Base-by-base conservation (phyloP, 2,329 filamentous ascomycete species). In the Saccharata proteae region DNA sequence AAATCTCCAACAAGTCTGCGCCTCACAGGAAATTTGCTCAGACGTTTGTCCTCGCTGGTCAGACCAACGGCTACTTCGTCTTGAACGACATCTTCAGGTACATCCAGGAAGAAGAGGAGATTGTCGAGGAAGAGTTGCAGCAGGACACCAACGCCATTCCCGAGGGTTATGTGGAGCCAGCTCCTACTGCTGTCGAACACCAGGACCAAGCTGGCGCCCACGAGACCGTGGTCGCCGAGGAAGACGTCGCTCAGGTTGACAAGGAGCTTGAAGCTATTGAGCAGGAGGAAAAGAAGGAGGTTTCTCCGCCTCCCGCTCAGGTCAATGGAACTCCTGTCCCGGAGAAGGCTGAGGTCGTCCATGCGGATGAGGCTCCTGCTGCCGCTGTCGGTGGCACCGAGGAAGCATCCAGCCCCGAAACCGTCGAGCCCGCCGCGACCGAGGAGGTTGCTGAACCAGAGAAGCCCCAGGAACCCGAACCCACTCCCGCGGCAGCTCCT, bases 31-130 rank as follows among this genome's bases (percentile, higher is more conserved):
- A 94, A 59, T 98, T 98, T 52, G 80, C 86, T 23, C 90, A 98
- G 69, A 96, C 88, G 31, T 98, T 98, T 47, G 83, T 98, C 40
- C 80, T 98, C 40, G 90, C 90, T 29, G 77, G 88, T 58, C 90
- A 98, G 64, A 84, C 84, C 29, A 93, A 88, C 35, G 90, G 90
- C 41, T 98, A 96, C 67, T 98, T 93, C 48, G 88, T 98, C 19
- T 73, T 98, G 47, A 98, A 98, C 59, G 90, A 98, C 52, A 93
- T 98, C 55, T 84, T 96, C 65, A 74, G 90, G 46, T 96, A 92
- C 61, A 77, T 98, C 43, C 76, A 79, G 42, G 83, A 90, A 39
- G 81, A 88, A 46, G 70, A 70, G 24, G 85, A 94, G 38, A 82
- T 74, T 45, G 67, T 74, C 28, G 59, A 65, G 26, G 58, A 61